These are phyloP conservation scores for Ceratobasidium sp. DNA, from an alignment of 1,284 basidiomycete genomes.

Conservation along the genomic window DNA sequence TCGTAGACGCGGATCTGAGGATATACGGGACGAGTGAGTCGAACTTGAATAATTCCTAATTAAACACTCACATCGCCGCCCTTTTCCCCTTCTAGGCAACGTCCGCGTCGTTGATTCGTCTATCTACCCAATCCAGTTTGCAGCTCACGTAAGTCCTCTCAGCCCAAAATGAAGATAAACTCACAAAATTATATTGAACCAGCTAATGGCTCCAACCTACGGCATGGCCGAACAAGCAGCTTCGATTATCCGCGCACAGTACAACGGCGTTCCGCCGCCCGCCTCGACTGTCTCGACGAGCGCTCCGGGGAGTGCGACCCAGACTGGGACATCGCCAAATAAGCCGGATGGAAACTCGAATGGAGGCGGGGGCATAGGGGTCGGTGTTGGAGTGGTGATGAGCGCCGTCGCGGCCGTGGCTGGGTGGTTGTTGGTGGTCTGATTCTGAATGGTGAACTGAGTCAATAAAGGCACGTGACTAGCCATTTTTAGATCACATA, in stretches of 20 bases:
- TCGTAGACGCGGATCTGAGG: constrained; percentile 71
- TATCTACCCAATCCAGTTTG: constrained; percentile 66
- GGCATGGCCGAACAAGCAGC: constrained; percentile 78
- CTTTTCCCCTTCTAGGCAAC: constrained; percentile 55
- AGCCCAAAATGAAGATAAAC: constrained; percentile 49
- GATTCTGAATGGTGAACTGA: neutral
- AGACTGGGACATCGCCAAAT: constrained; percentile 7
- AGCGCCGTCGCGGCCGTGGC: neutral
- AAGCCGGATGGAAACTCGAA: neutral
- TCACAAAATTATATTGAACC: constrained; percentile 43
- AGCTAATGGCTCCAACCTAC: constrained; percentile 71
- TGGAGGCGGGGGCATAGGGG: neutral
- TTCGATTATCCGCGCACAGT: constrained; percentile 67
- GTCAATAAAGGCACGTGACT: too few species aligned
- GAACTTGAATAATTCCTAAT: neutral
- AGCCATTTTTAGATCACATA: too few species aligned
- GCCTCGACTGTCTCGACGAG: constrained; percentile 40
- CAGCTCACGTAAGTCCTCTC: constrained; percentile 62
- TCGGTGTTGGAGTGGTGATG: neutral
- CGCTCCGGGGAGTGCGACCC: constrained; percentile 37
- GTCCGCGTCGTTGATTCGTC: constrained; percentile 68
- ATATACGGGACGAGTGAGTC: constrained; percentile 68
- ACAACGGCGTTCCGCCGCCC: constrained; percentile 57
- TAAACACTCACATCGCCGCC: neutral
- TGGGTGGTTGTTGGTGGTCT: neutral